phyloP scores from a whole-genome alignment of 208 protist genomes.

The Polymyxa betae region DNA sequence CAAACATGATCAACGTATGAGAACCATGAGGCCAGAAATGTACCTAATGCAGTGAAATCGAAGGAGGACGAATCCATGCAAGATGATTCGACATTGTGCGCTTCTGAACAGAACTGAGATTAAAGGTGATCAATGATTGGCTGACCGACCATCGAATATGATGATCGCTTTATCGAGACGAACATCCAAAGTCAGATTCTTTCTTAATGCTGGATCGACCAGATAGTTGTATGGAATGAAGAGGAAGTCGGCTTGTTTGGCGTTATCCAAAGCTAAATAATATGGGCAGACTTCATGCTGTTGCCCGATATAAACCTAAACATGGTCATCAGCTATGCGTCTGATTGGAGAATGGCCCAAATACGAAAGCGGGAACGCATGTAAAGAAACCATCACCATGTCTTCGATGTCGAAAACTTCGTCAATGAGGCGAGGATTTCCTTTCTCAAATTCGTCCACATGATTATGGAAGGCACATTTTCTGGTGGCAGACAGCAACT shows the following conservation, averaged over 20 bases:
- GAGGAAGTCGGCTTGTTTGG: slow-evolving; percentile 19
- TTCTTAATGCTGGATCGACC: slow-evolving; percentile 12
- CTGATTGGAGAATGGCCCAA: no score
- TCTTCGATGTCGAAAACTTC: slow-evolving; percentile 32
- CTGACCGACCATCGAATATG: slow-evolving; percentile 11
- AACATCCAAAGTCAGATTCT: neutral
- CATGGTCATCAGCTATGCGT: neutral
- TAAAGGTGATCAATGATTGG: neutral
- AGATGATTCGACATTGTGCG: slow-evolving; percentile 50
- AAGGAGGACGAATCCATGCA: slow-evolving; percentile 31
- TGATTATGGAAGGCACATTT: neutral
- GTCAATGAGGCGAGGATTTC: neutral
- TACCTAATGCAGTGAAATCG: slow-evolving; percentile 44
- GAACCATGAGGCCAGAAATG: no score
- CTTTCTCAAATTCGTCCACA: slow-evolving; percentile 25
- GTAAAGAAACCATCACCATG: neutral
- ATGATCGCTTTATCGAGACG: neutral
- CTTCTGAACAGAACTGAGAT: neutral
- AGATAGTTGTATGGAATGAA: slow-evolving; percentile 39
- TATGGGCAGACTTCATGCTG: slow-evolving; percentile 45
- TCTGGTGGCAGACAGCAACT: neutral
- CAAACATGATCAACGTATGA: neutral
- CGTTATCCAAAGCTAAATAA: neutral
- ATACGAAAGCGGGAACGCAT: no score
- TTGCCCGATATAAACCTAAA: slow-evolving; percentile 22